A percentile compares a stretch with the other conserved stretches of the same genome.
Conservation (phyloP, 192 early-diverging fungal genomes). For the Funneliformis geosporum region DNA sequence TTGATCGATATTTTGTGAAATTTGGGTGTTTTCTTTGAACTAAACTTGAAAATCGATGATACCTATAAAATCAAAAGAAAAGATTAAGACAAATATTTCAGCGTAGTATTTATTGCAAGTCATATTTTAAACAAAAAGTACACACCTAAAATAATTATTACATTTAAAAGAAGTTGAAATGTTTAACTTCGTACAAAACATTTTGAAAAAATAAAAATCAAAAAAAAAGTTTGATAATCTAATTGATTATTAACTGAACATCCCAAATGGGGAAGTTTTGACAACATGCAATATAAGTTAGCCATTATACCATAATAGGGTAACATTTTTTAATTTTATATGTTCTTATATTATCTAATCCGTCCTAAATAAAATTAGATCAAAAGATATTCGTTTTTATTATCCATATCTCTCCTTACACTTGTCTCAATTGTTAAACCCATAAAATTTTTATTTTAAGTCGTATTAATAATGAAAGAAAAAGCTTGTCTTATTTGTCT, state of each 20-base stretch:
- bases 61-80: background rate
- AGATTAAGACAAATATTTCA: background rate
- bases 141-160: background rate
- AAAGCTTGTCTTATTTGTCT: slow-evolving; percentile 53
- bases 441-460: background rate
- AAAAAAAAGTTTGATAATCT: no score
- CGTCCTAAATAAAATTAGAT: no score
- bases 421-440: no score
- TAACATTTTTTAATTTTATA: no score
- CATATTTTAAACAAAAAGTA: background rate
- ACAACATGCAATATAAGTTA: no score
- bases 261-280: no score
- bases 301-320: no score
- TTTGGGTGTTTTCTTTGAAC: background rate
- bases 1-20: background rate
- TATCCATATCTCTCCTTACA: no score
- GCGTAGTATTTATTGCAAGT: background rate
- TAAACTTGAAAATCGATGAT: background rate
- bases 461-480: background rate
- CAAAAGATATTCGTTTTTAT: no score
- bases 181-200: background rate
- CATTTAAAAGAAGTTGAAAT: background rate
- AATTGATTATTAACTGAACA: no score
- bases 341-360: no score
- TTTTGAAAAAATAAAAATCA: background rate